A percentile compares a stretch with the other conserved stretches of the same genome.
Evolutionary conservation across 805 yeast genomes (phyloP).

Genomic region (Deakozyma indianensis): DNA sequence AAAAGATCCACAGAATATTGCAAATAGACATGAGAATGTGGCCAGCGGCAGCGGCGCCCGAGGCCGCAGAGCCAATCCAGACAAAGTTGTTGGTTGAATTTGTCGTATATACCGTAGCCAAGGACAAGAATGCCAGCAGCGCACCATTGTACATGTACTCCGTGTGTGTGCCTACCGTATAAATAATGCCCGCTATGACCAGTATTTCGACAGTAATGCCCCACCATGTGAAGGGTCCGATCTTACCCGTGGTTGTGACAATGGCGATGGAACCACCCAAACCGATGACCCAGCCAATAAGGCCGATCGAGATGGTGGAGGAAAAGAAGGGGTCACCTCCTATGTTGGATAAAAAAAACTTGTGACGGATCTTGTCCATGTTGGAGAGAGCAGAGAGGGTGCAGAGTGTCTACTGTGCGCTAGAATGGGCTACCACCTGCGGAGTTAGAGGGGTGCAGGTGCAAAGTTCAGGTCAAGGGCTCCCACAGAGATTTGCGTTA

Average conservation of each 20-base stretch:
- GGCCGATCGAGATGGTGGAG: constrained; percentile 59
- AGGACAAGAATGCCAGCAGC: constrained; percentile 40
- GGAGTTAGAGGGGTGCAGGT: too few relatives aligned
- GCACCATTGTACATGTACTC: constrained; percentile 50
- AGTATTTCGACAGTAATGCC: constrained; percentile 70
- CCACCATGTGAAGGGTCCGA: constrained; percentile 95
- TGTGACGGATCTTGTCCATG: neutral
- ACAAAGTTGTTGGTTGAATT: constrained; percentile 72
- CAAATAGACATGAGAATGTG: constrained; percentile 69
- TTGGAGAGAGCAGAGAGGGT: neutral
- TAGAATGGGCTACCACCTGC: too few relatives aligned
- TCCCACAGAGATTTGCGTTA: too few relatives aligned
- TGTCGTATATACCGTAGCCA: constrained; percentile 74
- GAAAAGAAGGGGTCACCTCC: constrained; percentile 80
- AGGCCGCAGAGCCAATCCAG: constrained; percentile 47
- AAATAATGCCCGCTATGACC: constrained; percentile 35
- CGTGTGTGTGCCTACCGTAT: constrained; percentile 44
- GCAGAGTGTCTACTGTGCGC: too few relatives aligned
- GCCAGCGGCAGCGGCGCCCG: constrained; percentile 87
- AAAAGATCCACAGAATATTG: constrained; percentile 73
- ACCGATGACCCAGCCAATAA: constrained; percentile 75
- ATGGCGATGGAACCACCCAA: constrained; percentile 72
- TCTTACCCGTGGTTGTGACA: constrained; percentile 23
- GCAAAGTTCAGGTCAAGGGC: too few relatives aligned
- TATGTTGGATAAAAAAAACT: constrained; percentile 26